These are phyloP conservation scores for Dillenia turbinata DNA, from an alignment of 164 flowering plant genomes.

Conservation along the genomic window DNA sequence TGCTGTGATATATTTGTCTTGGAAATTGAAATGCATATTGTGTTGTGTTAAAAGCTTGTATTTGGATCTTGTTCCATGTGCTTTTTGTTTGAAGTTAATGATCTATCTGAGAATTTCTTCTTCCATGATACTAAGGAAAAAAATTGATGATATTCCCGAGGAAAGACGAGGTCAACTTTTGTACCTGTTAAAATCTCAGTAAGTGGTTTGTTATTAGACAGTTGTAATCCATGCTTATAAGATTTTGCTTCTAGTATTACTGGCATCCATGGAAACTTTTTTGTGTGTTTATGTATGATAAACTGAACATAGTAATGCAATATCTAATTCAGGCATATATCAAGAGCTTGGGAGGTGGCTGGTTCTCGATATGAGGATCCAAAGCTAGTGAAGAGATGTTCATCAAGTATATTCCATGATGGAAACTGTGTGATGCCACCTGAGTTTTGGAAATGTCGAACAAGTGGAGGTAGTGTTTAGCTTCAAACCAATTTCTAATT, in stretches of 20 bases:
- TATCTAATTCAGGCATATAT: slow-evolving; percentile 43
- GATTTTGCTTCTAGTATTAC: no score
- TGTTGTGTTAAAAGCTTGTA: neutral
- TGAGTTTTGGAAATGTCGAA: slow-evolving; percentile 60
- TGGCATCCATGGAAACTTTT: no score
- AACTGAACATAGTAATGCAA: neutral
- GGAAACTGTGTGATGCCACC: slow-evolving; percentile 19
- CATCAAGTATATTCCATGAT: slow-evolving; percentile 37
- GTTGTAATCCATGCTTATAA: neutral
- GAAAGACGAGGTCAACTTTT: slow-evolving; percentile 68
- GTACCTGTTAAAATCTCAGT: slow-evolving; percentile 58
- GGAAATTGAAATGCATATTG: no score
- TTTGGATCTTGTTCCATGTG: neutral
- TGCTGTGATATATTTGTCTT: no score
- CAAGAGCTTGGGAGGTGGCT: slow-evolving; percentile 73
- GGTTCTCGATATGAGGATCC: slow-evolving; percentile 62
- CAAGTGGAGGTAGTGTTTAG: slow-evolving; percentile 53
- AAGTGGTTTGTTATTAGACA: neutral
- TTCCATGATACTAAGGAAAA: slow-evolving; percentile 44
- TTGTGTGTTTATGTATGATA: slow-evolving; percentile 4
- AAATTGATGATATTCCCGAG: slow-evolving; percentile 76
- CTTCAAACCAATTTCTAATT: no score
- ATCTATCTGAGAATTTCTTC: neutral
- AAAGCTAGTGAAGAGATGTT: slow-evolving; percentile 47
- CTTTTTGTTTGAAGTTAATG: neutral